Percentiles rank a stretch among this genome's conserved stretches.
Conservation (phyloP, 2,329 filamentous ascomycete species). For the Diaporthe citrichinensis region DNA sequence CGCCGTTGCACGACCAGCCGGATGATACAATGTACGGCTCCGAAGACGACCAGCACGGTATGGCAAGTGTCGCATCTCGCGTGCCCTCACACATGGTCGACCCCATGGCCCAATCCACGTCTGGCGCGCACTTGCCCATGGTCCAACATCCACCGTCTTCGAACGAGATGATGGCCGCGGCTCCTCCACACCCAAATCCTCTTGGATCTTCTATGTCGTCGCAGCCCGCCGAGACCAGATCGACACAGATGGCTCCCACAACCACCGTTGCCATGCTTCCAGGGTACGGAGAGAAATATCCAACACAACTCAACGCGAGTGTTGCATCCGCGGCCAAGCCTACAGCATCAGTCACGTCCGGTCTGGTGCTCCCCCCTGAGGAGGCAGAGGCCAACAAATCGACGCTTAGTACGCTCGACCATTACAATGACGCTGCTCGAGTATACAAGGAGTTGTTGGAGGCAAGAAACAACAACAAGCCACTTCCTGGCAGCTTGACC, state of each 20-base stretch:
- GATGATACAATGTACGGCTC: not conserved
- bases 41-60: not conserved
- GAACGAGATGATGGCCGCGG: not conserved
- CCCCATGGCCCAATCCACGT: not conserved
- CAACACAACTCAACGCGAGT: not conserved
- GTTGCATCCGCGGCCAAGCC: not conserved
- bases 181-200: not conserved
- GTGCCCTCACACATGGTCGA: not conserved
- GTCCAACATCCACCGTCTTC: not conserved
- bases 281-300: not conserved
- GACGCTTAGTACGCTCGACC: conserved; percentile 31
- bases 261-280: not conserved
- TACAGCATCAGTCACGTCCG: not conserved
- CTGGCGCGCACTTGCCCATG: not conserved
- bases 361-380: conserved; percentile 26
- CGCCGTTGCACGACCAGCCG: not conserved
- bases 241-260: not conserved
- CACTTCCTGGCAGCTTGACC: conserved; percentile 36
- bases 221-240: not conserved
- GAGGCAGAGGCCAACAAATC: conserved; percentile 38
- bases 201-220: not conserved
- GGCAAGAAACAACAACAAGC: conserved; percentile 34
- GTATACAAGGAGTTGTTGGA: conserved; percentile 34
- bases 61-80: not conserved
- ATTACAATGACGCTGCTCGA: conserved; percentile 32